Base-by-base conservation (phyloP, 2,329 filamentous ascomycete genomes). In the Graphiopsis chlorocephala region DNA sequence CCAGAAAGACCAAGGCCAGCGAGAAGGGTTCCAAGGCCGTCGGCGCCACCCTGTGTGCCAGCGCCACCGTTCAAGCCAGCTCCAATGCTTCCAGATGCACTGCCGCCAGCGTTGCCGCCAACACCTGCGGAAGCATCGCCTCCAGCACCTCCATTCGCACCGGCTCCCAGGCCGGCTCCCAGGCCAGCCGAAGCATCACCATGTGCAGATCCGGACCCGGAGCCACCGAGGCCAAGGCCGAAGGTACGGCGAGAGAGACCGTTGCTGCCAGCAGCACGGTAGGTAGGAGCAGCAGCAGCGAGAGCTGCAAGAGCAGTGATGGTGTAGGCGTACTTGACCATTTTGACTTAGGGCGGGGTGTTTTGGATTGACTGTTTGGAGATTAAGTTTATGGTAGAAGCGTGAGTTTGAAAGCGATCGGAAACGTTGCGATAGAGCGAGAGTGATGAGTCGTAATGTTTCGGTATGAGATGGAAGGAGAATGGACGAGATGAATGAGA, bases 251-350 rank as follows among this genome's bases (percentile, higher is more conserved):
- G 59, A 15, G 20, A 20, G 33, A 61, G 59, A 52, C 42, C 45
- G 15, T 50, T 33, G 59, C 59, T 38, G 59, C 59, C 59, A 61
- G 59, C 59, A 61, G 59, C 59, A 50, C 47, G 45, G 47, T 61
- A 61, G 31, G 59, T 61, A 20, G 59, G 59, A 29, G 59, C 59
- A 17, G 59, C 59, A 28, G 59, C n/a, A 11, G 59, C 59, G 31
- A 61, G 47, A 50, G 59, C 59, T 20, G 59, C 47, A 17, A 61
- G 59, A 26, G 59, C 59, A 28, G 59, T 31, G 29, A 61, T 35
- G 31, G 59, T 61, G 59, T 61, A 61, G 31, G 59, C 59, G 59
- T 61, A 61, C 29, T 52, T 61, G 23, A 61, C 59, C 59, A 61
- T 61, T 14, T 52, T 61, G 59, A n/a, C 2, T 35, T 47, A 6